Evolutionary conservation across 352 stramenopile species (phyloP), one percentile per base, ranked within the genome.

Genomic region (Globisporangium parvum): DNA sequence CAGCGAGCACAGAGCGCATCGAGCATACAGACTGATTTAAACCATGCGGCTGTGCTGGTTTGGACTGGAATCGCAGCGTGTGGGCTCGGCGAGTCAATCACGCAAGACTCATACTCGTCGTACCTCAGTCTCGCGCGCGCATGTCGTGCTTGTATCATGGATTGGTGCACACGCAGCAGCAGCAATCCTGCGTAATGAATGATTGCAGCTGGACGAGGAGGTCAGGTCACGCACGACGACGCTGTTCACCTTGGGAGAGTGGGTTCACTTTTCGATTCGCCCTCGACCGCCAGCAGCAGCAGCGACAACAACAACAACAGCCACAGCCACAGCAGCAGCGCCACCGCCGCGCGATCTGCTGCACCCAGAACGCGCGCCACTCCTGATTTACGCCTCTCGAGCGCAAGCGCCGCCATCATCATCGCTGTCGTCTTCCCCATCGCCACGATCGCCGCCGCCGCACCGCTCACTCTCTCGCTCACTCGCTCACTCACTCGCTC

Each of bases 21-120:
- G n/a, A n/a, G n/a, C n/a, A n/a, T n/a, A n/a, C n/a, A n/a, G 45
- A 35, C 45, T 49, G 45, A 49, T 49, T 49, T 49, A 49, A 49
- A 49, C 24, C 21, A 49, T 31, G 44, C 20, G 20, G 44, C 45
- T 18, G 39, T 45, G 18, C 39, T 45, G 39, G 18, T 45, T 45
- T 45, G 39, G 18, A 45, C 18, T 50, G 24, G 47, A 26, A 52
- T 41, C 15, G 24, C 15, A 35, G 42, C 39, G 12, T 45, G 39
- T 10, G 39, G 39, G 2, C 39, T 5, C 5, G 18, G 14, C 18
- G 26, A 31, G 2, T 45, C 18, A 18, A 45, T 45, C 15, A 45
- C 39, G 15, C 15, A 18, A 21, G 39, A 45, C 39, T 45, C 39
- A 2, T 33, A 2, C 28, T n/a, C n/a, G n/a, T n/a, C n/a, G 9